Base-by-base conservation (phyloP, 768 basidiomycete species). In the Rhizopogon salebrosus region DNA sequence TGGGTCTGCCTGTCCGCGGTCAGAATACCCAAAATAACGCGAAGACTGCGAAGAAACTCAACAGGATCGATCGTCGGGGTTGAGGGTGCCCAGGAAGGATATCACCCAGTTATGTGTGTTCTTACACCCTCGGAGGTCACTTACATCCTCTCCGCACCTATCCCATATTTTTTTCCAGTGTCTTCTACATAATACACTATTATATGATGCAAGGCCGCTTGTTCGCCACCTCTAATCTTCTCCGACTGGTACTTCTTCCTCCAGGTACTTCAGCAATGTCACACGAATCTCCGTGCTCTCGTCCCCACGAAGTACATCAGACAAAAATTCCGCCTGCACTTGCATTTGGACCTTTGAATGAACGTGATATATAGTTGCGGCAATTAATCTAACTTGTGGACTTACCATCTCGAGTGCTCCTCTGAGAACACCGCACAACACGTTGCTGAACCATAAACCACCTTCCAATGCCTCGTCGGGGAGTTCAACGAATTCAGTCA, bases 401-500 rank as follows among this genome's bases (percentile, higher is more conserved):
- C 79, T 56, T 62, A 97, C 97, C 97, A 99, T 98, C 74, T 99
- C 97, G 48, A 99, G 68, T 34, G 94, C 83, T 3, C 97, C 97
- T 49, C 95, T 75, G 45, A 98, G 69, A 7, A 98, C 95, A 4
- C 97, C 97, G 62, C 94, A 95, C 1, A 97, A 74, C 39, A 98
- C 87, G 69, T 98, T 98, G 70, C 91, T 94, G 68, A 94, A 98
- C 92, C 93, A 97, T 34, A 99, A 71, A 1, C 93, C 95, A 16
- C 92, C 92, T 63, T 95, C 91, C 24, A 95, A 73, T 2, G 82
- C 93, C 59, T 97, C 94, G 48, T 94, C 89, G 0, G 97, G 95
- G 20, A 99, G 77, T 64, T 98, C 97, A 22, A 95, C 95, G 69
- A 99, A 98, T 62, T 99, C 97, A 7, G 94, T 84, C 54, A 99